A percentile compares a stretch with the other conserved stretches of the same genome.
These are phyloP conservation scores for Salix brachista DNA, from an alignment of 345 rosid species.

Conservation along the genomic window DNA sequence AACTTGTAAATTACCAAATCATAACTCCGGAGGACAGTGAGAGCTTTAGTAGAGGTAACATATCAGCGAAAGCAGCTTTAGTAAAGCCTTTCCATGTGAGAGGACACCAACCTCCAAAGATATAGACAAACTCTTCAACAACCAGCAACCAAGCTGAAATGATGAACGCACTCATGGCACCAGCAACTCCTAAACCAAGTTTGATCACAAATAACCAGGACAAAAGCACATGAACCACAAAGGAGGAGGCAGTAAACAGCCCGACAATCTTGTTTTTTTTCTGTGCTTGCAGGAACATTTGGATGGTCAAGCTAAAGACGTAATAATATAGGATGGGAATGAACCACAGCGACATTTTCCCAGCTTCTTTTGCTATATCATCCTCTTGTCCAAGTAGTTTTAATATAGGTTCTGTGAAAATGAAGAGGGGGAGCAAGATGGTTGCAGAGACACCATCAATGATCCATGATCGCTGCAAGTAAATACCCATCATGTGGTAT, in stretches of 20 bases:
- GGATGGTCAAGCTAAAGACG: constrained; percentile 15
- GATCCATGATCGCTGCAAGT: constrained; percentile 32
- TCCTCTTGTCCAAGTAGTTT: not conserved
- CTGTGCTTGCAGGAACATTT: constrained; percentile 41
- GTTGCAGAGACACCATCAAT: not conserved
- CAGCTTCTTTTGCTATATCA: not conserved
- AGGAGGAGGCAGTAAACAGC: constrained; percentile 21
- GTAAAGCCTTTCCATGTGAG: constrained; percentile 65
- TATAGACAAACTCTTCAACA: constrained; percentile 26
- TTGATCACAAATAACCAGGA: constrained; percentile 35
- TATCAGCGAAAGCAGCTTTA: constrained; percentile 39
- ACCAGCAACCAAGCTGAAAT: constrained; percentile 24
- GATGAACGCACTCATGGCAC: constrained; percentile 36
- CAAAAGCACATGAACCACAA: constrained; percentile 24
- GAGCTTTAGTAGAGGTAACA: constrained; percentile 54
- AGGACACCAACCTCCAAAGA: constrained; percentile 68
- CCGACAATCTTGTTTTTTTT: constrained; percentile 26
- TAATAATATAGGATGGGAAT: constrained; percentile 4
- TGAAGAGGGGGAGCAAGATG: constrained; percentile 10
- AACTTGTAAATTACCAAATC: constrained; percentile 42
- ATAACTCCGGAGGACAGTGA: constrained; percentile 58
- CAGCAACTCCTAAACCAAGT: constrained; percentile 23
- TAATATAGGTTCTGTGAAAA: constrained; percentile 8
- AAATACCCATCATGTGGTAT: constrained; percentile 32
- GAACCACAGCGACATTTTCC: constrained; percentile 8